These are phyloP conservation scores for Neoarthrinium moseri DNA, from an alignment of 2,329 filamentous ascomycete species.

Conservation along the genomic window DNA sequence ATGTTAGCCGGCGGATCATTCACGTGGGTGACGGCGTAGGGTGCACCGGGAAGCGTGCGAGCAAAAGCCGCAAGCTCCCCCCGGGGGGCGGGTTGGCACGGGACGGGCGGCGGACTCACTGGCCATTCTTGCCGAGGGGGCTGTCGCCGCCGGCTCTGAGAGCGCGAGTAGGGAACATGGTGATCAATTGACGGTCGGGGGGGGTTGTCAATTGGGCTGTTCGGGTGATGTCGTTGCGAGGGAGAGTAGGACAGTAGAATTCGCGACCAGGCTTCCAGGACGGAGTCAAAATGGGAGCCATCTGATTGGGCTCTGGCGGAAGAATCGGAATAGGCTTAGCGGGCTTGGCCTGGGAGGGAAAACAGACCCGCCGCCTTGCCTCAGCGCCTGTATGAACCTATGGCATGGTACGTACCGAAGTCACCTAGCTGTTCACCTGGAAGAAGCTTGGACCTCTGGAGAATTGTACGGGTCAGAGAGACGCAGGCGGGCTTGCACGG, in stretches of 20 bases:
- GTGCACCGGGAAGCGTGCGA: too few species aligned
- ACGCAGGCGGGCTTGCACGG: not conserved
- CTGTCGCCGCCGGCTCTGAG: conserved; percentile 37
- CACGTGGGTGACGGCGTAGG: not conserved
- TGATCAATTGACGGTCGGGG: conserved; percentile 27
- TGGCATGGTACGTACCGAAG: too few species aligned
- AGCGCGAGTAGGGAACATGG: conserved; percentile 46
- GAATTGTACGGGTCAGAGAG: conserved; percentile 5
- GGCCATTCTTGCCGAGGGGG: conserved; percentile 41
- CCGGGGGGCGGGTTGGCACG: not conserved
- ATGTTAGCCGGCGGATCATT: conserved; percentile 9
- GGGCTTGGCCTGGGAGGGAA: not conserved
- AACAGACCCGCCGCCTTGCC: not conserved
- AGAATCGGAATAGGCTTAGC: not conserved
- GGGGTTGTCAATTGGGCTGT: conserved; percentile 25
- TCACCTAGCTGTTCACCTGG: too few species aligned
- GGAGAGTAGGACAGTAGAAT: conserved; percentile 17
- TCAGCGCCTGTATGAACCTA: too few species aligned
- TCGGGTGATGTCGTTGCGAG: conserved; percentile 17
- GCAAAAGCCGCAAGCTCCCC: conserved; percentile 30
- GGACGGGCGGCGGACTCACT: conserved; percentile 33
- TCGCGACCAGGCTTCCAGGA: conserved; percentile 13
- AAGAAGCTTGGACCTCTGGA: conserved; percentile 5
- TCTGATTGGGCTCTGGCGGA: conserved; percentile 8
- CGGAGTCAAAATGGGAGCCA: conserved; percentile 28